These are phyloP conservation scores for Plenodomus tracheiphilus DNA, from an alignment of 2,329 filamentous ascomycete genomes.

Conservation along the genomic window DNA sequence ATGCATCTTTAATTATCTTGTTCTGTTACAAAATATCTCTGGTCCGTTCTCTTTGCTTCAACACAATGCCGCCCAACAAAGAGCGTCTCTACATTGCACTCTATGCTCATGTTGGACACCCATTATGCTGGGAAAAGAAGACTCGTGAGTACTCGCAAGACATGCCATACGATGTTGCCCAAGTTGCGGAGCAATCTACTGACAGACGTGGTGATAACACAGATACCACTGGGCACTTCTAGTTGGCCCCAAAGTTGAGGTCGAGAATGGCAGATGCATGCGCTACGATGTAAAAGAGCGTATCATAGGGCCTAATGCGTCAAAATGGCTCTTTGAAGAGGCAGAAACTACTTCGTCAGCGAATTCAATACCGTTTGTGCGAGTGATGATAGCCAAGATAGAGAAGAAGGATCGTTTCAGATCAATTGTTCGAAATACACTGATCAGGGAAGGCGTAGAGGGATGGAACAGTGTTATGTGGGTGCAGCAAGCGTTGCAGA, in stretches of 20 bases:
- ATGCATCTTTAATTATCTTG: neutral
- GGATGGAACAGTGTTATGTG: conserved; percentile 51
- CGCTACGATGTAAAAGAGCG: conserved; percentile 8
- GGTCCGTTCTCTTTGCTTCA: neutral
- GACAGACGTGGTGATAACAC: conserved; percentile 1
- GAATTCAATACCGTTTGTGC: conserved; percentile 9
- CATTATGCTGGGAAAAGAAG: conserved; percentile 27
- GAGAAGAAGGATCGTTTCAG: conserved; percentile 6
- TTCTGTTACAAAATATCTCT: neutral
- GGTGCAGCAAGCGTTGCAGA: conserved; percentile 48
- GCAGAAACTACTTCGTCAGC: conserved; percentile 5
- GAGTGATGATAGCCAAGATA: conserved; percentile 12
- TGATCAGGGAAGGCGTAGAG: conserved; percentile 23
- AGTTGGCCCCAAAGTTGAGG: conserved; percentile 4
- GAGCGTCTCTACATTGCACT: conserved; percentile 34
- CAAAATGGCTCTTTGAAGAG: conserved; percentile 8
- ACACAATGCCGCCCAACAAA: conserved; percentile 24
- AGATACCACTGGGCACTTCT: conserved; percentile 6
- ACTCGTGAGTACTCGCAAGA: conserved; percentile 19
- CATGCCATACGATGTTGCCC: neutral
- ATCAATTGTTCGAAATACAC: conserved; percentile 4
- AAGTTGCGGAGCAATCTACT: neutral
- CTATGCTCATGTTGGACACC: conserved; percentile 27
- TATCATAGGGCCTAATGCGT: conserved; percentile 3
- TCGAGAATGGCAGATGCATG: conserved; percentile 2